Percentiles rank a stretch among this genome's conserved stretches.
These are phyloP conservation scores for Plenodomus lindquistii DNA, from an alignment of 2,329 filamentous ascomycete species.

Conservation along the genomic window DNA sequence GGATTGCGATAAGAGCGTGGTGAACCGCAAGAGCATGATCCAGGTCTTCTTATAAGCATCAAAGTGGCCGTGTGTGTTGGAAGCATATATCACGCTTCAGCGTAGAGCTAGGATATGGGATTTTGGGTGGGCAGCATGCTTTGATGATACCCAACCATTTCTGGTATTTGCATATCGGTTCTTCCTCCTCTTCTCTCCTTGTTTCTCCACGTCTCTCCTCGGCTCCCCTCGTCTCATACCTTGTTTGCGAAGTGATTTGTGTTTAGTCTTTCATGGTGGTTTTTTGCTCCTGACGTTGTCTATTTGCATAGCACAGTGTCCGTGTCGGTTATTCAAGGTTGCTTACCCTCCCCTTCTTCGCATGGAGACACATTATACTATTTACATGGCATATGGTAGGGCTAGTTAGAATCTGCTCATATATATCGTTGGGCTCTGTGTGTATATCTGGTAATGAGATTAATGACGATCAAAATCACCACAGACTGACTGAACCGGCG, in stretches of 20 bases:
- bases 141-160: conserved; percentile 12
- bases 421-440: too few species aligned
- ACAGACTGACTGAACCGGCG: too few species aligned
- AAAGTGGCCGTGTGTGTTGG: not conserved
- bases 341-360: not conserved
- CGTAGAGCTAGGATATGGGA: not conserved
- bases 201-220: too few species aligned
- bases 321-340: not conserved
- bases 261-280: not conserved
- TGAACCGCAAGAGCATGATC: conserved; percentile 42
- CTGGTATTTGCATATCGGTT: not conserved
- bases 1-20: conserved; percentile 46
- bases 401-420: not conserved
- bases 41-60: conserved; percentile 46
- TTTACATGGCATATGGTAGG: conserved; percentile 1
- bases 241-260: not conserved
- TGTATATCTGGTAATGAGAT: not conserved
- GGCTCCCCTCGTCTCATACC: too few species aligned
- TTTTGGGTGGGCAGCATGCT: conserved; percentile 7
- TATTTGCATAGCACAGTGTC: conserved; percentile 25
- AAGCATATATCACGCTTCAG: not conserved
- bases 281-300: conserved; percentile 1
- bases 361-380: not conserved
- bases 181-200: too few species aligned
- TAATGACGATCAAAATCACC: not conserved